Evolutionary conservation across 345 rosid species (phyloP), one percentile per base, ranked within the genome.

Genomic region (Aethionema arabicum): DNA sequence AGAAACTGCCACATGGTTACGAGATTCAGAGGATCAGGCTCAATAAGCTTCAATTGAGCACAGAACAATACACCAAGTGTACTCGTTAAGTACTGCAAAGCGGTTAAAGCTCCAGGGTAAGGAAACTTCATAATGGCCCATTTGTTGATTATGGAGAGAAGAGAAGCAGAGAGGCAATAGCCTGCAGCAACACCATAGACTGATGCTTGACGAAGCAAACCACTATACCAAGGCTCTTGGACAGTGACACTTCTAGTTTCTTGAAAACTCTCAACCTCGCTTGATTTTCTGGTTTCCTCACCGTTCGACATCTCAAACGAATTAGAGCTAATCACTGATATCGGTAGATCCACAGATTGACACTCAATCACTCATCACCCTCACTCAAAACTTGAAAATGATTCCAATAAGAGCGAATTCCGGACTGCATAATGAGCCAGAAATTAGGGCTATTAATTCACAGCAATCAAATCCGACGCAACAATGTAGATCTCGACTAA

Each of bases 121-220:
- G 99, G 99, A 66, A 93, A 93, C 69, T 85, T 84, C 95, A 86
- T 93, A 62, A 93, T 67, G 7, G 99, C 97, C 97, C 96, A 93
- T 77, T 93, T 93, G 79, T 93, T 90, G 78, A 93, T 90, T 77
- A 93, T 87, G 7, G 97, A 93, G 53, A 90, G 95, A 58, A 93
- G 76, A 41, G 96, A 84, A n/a, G 97, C 97, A 13, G 99, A 90
- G 65, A 90, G 65, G 67, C 99, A 90, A 63, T 93, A 93, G 4
- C 97, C 97, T 0, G 88, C 85, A 37, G 96, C 97, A 29, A 93
- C 52, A 13, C 99, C 97, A 63, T 87, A 87, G 29, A 90, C 64
- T 4, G 77, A 85, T 15, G 79, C 85, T 58, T 83, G 85, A 64
- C 73, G 82, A 30, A 81, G 79, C 30, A 90, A 63, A 48, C 9